Evolutionary conservation across 2,329 filamentous ascomycete species (phyloP).

Genomic region (Colletotrichum lini): DNA sequence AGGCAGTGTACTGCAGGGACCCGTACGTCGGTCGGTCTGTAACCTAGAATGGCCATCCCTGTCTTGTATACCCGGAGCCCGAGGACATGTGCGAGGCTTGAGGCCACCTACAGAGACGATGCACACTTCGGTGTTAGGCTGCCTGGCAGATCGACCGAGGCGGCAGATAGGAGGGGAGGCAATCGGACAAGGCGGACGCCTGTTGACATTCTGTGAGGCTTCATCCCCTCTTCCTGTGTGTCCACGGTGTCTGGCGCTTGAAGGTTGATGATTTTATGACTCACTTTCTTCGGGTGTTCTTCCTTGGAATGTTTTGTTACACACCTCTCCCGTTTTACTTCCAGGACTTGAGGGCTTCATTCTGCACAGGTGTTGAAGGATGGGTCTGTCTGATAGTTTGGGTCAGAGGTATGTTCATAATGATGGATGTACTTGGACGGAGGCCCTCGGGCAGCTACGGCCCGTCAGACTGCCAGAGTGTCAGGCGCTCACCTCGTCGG

Average conservation of each 20-base stretch:
- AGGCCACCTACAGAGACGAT: conserved; percentile 8
- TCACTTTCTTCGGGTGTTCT: background rate
- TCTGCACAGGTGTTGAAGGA: background rate
- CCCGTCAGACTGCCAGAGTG: background rate
- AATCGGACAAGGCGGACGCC: background rate
- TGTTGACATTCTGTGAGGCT: background rate
- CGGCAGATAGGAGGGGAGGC: background rate
- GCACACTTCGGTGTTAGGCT: background rate
- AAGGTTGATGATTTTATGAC: conserved; percentile 7
- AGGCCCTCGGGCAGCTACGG: background rate
- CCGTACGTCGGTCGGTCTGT: conserved; percentile 2
- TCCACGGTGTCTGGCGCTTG: background rate
- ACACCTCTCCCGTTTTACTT: background rate
- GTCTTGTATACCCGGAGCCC: conserved; percentile 5
- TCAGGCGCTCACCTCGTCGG: background rate
- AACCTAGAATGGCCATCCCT: background rate
- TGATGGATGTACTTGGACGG: background rate
- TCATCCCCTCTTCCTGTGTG: conserved; percentile 13
- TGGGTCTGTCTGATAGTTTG: background rate
- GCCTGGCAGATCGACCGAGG: background rate
- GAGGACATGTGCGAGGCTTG: conserved; percentile 2
- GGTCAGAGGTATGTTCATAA: background rate
- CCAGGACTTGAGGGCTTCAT: background rate
- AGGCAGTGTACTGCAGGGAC: conserved; percentile 22
- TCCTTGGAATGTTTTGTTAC: background rate